phyloP scores from a whole-genome alignment of 257 asterid genomes.

The Verbascum thapsus region DNA sequence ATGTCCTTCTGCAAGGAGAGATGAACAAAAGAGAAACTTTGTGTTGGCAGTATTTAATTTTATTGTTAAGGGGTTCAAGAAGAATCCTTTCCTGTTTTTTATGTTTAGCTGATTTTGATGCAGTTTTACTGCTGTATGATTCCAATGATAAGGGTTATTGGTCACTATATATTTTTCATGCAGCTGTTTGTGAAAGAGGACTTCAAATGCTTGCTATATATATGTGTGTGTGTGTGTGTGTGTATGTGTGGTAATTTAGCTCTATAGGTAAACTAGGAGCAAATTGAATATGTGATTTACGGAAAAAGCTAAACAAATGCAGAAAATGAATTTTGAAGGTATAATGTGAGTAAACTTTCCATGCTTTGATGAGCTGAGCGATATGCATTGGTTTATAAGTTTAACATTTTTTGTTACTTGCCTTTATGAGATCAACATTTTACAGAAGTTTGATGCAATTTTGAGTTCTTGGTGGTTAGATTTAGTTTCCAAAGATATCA shows the following conservation, averaged over 20 bases:
- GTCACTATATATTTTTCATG: slow-evolving; percentile 5
- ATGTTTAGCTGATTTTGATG: slow-evolving; percentile 27
- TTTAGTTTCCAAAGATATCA: too few species aligned
- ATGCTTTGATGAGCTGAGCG: not conserved
- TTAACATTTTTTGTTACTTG: too few species aligned
- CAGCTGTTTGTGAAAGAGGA: not conserved
- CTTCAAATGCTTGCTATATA: not conserved
- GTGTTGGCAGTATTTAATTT: slow-evolving; percentile 14
- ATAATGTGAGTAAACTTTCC: not conserved
- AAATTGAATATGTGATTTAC: slow-evolving; percentile 1
- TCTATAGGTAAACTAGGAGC: not conserved
- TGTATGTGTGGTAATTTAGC: not conserved
- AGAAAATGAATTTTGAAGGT: slow-evolving; percentile 2
- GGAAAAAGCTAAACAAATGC: not conserved
- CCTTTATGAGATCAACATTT: too few species aligned
- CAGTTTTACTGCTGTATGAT: not conserved
- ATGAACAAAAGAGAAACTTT: not conserved
- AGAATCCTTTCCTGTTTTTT: slow-evolving; percentile 6
- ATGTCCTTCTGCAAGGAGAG: slow-evolving; percentile 16
- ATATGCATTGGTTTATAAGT: too few species aligned
- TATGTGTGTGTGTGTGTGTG: too few species aligned
- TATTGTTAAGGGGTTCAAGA: slow-evolving; percentile 15
- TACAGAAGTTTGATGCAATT: too few species aligned
- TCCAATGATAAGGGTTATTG: not conserved
- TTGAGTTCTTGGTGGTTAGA: too few species aligned